Evolutionary conservation across 306 rosid species (phyloP), one percentile per base, ranked within the genome.

Genomic region (Cyclanthera cordifolia): DNA sequence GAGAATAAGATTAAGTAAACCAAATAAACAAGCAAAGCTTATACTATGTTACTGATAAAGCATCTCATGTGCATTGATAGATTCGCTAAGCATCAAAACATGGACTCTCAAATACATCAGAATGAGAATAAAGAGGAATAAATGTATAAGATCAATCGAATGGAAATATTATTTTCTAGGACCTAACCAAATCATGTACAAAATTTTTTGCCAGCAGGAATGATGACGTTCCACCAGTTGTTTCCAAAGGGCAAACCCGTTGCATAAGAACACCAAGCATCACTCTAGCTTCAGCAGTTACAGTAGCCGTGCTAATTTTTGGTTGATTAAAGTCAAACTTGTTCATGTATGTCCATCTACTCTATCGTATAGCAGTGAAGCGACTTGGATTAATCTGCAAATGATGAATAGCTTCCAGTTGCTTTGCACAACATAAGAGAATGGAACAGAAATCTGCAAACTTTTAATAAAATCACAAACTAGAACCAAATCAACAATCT

Each of bases 401-500:
- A 69, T 69, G 19, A 5, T 63, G 53, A 48, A 58, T 47, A 63
- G 61, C 51, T 70, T 67, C 78, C 68, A 59, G 48, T 30, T 39
- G 78, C 73, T 68, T 73, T 56, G 47, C 69, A 53, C 48, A 53
- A 72, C 55, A 34, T 8, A 50, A 46, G 21, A 71, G 54, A 54
- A 34, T 43, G 72, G 32, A 70, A 81, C 53, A 71, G 14, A 9
- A 58, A 47, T 46, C 56, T 49, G 68, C 57, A 24, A 66, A n/a
- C 24, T 25, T 46, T 15, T 4, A 15, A 25, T 16, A 46, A 47
- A 66, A 46, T 66, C 41, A 46, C 54, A 66, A 66, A 23, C 55
- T 24, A 45, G 41, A 66, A 66, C 54, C 70, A 66, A 66, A 41
- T 55, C 71, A 66, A 66, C 71, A 47, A 66, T 46, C 71, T 66